Base-by-base conservation (phyloP, 495 filamentous ascomycete species). In the Pyronema domesticum region DNA sequence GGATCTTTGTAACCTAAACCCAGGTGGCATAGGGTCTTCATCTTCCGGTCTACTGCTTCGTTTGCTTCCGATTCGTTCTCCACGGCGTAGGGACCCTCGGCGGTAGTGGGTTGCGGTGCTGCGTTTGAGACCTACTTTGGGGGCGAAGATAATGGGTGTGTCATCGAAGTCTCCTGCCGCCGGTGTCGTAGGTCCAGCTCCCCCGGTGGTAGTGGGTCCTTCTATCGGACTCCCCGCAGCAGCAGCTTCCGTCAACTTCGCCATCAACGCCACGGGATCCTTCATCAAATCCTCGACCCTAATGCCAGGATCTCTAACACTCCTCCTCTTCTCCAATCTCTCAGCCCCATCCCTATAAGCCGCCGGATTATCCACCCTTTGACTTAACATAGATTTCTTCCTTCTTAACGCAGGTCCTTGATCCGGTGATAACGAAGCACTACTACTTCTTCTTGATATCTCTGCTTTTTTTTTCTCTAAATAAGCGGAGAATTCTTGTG, bases 401-500 rank as follows among this genome's bases (percentile, higher is more conserved):
- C 91, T 79, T 58, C 81, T 74, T 53, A 96, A 68, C 40, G 83
- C 73, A 15, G 76, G 74, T 5, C 66, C 72, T 6, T 44, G 18
- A 55, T 85, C 80, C 3, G 75, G 71, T 0, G 81, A 82, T 54
- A 94, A 70, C 6, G 82, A 74, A 13, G 33, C 35, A 73, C 69
- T 86, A 83, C 48, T 48, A 18, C 60, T 57, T 30, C 62, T 55
- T 40, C 63, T 56, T 30, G 23, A 30, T 60, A 96, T 94, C 10
- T 85, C 79, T 51, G 93, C 81, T 19, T 94, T 83, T 63, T 86
- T 82, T 45, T 88, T 91, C 63, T 96, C 89, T 0, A 99, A 75
- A 62, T 96, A 99, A 0, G 85, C 85, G 68, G 91, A 94, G 72
- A 96, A 99, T 63, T 95, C 93, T 67, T 82, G 87, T 5, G 91